These are phyloP conservation scores for Taiozyma sp. DNA, from an alignment of 1,139 yeast species.

Conservation along the genomic window DNA sequence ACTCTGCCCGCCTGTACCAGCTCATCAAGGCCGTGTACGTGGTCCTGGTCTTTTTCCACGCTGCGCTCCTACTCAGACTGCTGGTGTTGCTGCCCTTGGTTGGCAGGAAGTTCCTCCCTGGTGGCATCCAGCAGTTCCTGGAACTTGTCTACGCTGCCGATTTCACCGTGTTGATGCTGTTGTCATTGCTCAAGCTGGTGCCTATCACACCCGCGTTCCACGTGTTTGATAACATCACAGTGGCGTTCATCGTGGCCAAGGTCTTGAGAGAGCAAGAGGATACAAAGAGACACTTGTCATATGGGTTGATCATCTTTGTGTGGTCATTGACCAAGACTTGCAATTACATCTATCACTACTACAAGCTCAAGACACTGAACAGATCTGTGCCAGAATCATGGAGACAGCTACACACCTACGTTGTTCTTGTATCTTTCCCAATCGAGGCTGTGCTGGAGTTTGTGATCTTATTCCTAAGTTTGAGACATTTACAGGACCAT, in stretches of 20 bases:
- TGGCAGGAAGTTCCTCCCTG: constrained; percentile 56
- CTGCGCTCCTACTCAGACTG: constrained; percentile 31
- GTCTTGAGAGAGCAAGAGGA: constrained; percentile 16
- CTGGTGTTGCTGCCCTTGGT: constrained; percentile 52
- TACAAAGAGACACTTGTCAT: constrained; percentile 24
- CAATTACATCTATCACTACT: constrained; percentile 24
- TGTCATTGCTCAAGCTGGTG: constrained; percentile 22
- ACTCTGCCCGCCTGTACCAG: constrained; percentile 8
- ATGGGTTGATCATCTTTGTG: constrained; percentile 27
- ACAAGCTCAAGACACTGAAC: constrained; percentile 26
- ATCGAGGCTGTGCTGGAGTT: constrained; percentile 43
- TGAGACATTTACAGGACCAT: constrained; percentile 37
- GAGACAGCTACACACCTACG: constrained; percentile 36
- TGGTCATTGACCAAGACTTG: constrained; percentile 24
- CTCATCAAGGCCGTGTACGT: constrained; percentile 6
- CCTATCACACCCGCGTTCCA: constrained; percentile 14
- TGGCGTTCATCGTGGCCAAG: neutral
- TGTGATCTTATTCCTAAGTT: constrained; percentile 44
- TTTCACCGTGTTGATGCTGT: constrained; percentile 18
- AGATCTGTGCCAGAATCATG: constrained; percentile 32
- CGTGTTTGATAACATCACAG: neutral
- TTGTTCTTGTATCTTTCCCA: constrained; percentile 42
- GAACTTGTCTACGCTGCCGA: constrained; percentile 18
- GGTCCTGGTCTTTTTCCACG: constrained; percentile 9
- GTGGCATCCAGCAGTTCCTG: constrained; percentile 60